These are phyloP conservation scores for Lenzites betulinus DNA, from an alignment of 768 basidiomycete species.

Conservation along the genomic window DNA sequence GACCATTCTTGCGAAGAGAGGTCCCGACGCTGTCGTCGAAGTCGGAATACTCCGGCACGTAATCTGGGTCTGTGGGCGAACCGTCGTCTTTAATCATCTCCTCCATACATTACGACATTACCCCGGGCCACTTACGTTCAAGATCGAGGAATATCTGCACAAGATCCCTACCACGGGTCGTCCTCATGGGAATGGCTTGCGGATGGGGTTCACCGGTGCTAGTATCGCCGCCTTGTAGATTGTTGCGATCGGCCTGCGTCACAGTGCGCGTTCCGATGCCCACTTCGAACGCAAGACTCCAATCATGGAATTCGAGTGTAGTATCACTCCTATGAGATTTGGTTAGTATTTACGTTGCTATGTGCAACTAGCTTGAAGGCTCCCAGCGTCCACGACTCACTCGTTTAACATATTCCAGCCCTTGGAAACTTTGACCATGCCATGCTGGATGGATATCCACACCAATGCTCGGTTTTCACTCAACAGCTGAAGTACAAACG, in stretches of 20 bases:
- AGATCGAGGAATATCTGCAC: conserved; percentile 31
- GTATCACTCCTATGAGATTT: conserved; percentile 17
- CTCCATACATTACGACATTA: too few species aligned
- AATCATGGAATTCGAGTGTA: conserved; percentile 28
- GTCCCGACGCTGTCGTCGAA: conserved; percentile 22
- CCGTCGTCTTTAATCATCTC: too few species aligned
- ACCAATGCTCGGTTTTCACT: conserved; percentile 28
- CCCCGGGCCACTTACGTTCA: conserved; percentile 22
- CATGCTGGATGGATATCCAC: conserved; percentile 27
- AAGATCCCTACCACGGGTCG: conserved; percentile 7
- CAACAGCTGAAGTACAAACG: conserved; percentile 26
- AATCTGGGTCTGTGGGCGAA: conserved; percentile 31
- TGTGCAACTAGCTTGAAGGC: too few species aligned
- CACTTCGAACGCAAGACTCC: conserved; percentile 34
- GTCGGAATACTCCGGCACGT: conserved; percentile 29
- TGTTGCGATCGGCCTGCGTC: conserved; percentile 21
- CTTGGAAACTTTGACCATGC: conserved; percentile 24
- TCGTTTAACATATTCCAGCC: conserved; percentile 18
- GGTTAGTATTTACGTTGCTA: too few species aligned
- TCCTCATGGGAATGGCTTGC: conserved; percentile 18
- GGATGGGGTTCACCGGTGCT: conserved; percentile 2
- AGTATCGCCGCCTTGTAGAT: too few species aligned
- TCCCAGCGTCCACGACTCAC: conserved; percentile 5
- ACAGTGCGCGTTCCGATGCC: conserved; percentile 26
- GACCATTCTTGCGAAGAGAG: too few species aligned